Base-by-base conservation (phyloP, 352 stramenopile genomes). In the Phytopythium montanum region DNA sequence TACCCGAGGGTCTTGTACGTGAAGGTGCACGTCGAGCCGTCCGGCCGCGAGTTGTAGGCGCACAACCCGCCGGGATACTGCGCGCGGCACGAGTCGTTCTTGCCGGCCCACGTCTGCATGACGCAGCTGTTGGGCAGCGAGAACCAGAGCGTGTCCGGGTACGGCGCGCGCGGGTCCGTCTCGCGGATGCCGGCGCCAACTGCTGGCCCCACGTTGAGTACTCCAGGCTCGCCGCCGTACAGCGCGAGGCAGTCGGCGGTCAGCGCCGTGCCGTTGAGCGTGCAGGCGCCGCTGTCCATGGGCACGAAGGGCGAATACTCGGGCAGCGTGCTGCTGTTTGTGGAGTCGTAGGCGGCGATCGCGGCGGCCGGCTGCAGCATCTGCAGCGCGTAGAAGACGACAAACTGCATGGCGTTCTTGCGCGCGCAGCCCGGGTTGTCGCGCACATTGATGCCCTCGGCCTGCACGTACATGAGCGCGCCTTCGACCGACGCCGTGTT, bases 401-500 rank as follows among this genome's bases (percentile, higher is more conserved):
- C 62, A 59, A 79, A 90, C 55, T 75, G 50, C 73, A 92, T 90
- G 25, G 66, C 62, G 63, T 85, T 90, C 64, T 92, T 92, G 54
- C 83, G 79, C 41, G 60, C 41, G 62, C 83, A 92, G n/a, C 31
- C 29, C 0, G 26, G 21, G 48, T 66, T 56, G 29, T 46, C 19
- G 16, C 58, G 67, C 48, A 76, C 57, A 65, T 89, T 73, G 59
- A 94, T 94, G 33, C 82, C 73, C 59, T 94, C 85, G 7, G 82
- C 79, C 65, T 92, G 82, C 0, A 92, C 81, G 58, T 88, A 94
- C 79, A 86, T 90, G 50, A 94, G 69, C 23, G 82, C 74, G 9
- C 85, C 85, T 58, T 94, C 85, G 3, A 94, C 79, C 5, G 60
- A 82, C 21, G 85, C 85, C 3, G 69, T 88, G 65, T 94, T 94